Percentiles rank a stretch among this genome's conserved stretches.
These are phyloP conservation scores for Phytophthora ohioensis DNA, from an alignment of 352 stramenopile species.

Conservation along the genomic window DNA sequence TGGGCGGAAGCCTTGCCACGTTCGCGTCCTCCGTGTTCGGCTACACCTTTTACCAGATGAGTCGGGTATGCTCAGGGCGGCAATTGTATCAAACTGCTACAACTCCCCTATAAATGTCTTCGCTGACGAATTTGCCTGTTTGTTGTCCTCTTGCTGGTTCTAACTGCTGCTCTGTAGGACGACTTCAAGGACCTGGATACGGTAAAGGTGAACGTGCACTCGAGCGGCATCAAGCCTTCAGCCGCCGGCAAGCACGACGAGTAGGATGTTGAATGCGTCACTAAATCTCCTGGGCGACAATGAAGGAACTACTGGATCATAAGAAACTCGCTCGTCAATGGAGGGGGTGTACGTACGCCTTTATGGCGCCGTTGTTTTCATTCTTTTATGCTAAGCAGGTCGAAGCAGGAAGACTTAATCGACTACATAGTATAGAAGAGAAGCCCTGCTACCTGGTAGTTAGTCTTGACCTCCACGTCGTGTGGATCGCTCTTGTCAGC, in stretches of 20 bases:
- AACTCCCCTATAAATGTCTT: neutral
- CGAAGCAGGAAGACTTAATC: neutral
- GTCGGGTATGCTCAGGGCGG: constrained; percentile 51
- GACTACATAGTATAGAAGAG: too few relatives aligned
- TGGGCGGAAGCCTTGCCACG: constrained; percentile 67
- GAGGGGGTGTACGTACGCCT: constrained; percentile 4
- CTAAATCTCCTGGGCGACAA: neutral
- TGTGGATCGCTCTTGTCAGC: too few relatives aligned
- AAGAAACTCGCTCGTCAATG: neutral
- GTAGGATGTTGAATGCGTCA: constrained; percentile 9
- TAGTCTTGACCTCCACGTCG: too few relatives aligned
- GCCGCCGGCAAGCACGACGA: constrained; percentile 62
- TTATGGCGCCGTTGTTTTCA: neutral
- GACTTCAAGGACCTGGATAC: constrained; percentile 87
- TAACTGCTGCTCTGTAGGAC: constrained; percentile 49
- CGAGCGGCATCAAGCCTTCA: constrained; percentile 80
- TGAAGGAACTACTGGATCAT: neutral
- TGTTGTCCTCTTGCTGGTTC: neutral
- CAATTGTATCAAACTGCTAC: neutral
- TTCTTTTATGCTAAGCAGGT: neutral
- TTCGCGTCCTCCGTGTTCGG: constrained; percentile 75
- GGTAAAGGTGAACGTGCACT: constrained; percentile 82
- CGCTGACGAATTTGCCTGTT: neutral
- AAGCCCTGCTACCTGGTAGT: too few relatives aligned
- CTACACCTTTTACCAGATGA: constrained; percentile 87